Evolutionary conservation across 2,329 filamentous ascomycete species (phyloP).

Genomic region (Paradendryphiella salina): DNA sequence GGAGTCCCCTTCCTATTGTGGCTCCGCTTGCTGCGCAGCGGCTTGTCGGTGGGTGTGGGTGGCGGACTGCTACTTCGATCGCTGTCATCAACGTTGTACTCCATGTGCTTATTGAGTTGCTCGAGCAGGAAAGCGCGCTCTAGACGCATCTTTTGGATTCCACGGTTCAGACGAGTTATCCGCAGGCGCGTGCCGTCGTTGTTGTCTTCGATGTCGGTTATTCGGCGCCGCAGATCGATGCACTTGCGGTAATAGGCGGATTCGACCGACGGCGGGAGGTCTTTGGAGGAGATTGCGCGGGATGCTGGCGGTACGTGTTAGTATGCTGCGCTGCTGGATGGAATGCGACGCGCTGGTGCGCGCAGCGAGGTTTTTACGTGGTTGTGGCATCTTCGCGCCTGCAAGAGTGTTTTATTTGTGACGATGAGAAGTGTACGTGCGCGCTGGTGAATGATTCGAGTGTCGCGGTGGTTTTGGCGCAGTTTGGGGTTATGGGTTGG

Average conservation of each 20-base stretch:
- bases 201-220: constrained; percentile 87
- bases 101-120: constrained; percentile 54
- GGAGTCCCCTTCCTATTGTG: constrained; percentile 56
- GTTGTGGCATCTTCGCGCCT: constrained; percentile 27
- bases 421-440: neutral
- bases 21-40: constrained; percentile 72
- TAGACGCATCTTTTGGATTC: constrained; percentile 88
- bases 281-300: constrained; percentile 42
- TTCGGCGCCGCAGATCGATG: constrained; percentile 87
- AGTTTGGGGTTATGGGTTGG: constrained; percentile 4
- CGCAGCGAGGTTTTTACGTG: constrained; percentile 17
- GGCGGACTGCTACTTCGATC: constrained; percentile 80
- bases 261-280: constrained; percentile 84
- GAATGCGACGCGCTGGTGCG: constrained; percentile 7
- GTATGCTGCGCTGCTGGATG: neutral
- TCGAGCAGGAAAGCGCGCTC: constrained; percentile 68
- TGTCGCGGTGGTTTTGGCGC: neutral
- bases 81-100: constrained; percentile 60
- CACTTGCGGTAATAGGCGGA: constrained; percentile 96
- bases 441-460: neutral
- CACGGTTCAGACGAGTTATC: constrained; percentile 76
- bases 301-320: constrained; percentile 23
- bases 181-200: constrained; percentile 83
- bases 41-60: constrained; percentile 78
- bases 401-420: neutral